Conservation (phyloP, 2,329 filamentous ascomycete species). For the Clonostachys solani region DNA sequence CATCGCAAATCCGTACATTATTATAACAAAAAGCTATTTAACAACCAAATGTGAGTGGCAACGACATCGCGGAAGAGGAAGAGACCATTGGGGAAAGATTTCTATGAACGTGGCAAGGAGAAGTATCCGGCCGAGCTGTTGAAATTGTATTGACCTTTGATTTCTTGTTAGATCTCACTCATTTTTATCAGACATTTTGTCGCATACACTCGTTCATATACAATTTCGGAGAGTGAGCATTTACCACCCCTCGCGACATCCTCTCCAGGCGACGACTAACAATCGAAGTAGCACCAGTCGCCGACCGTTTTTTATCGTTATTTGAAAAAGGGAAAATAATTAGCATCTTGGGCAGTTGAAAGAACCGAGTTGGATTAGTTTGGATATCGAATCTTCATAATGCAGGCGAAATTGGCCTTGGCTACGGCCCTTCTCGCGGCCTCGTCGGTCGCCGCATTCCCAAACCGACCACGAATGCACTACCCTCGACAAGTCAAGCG, state of each 20-base stretch:
- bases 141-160: neutral
- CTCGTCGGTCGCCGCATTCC: slow-evolving; percentile 36
- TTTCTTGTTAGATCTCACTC: neutral
- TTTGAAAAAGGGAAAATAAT: no score
- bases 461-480: slow-evolving; percentile 47
- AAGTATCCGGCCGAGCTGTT: neutral
- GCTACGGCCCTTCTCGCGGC: slow-evolving; percentile 44
- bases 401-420: slow-evolving; percentile 43
- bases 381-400: slow-evolving; percentile 14
- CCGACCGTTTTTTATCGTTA: neutral
- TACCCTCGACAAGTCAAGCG: slow-evolving; percentile 54
- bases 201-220: neutral
- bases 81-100: no score
- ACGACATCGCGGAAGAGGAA: neutral
- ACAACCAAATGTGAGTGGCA: neutral
- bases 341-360: neutral
- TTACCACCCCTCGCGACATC: neutral
- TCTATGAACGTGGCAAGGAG: no score
- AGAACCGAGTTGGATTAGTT: neutral
- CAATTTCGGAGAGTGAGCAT: neutral
- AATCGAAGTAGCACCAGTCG: neutral
- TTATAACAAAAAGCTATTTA: slow-evolving; percentile 11
- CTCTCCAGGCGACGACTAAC: neutral
- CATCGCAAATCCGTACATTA: slow-evolving; percentile 8
- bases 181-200: no score